phyloP scores from a whole-genome alignment of 2,329 filamentous ascomycete genomes.

The Davidsoniella virescens region DNA sequence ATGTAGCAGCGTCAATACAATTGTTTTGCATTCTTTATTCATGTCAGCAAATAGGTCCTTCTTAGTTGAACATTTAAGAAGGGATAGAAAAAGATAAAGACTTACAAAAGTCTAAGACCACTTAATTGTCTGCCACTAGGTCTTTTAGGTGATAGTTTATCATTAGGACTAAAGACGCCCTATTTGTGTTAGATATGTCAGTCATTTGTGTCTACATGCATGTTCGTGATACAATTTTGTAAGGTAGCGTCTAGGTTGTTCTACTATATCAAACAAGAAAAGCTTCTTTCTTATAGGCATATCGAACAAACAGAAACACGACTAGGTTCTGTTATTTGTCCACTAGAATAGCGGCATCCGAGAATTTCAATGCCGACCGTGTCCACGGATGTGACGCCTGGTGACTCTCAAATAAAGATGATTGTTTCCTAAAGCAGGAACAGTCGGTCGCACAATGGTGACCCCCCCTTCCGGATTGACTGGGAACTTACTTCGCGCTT shows the following conservation, averaged over 20 bases:
- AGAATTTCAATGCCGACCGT: no score
- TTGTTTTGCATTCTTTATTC: slow-evolving; percentile 41
- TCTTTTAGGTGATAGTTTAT: background rate
- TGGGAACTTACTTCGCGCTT: background rate
- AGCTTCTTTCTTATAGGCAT: background rate
- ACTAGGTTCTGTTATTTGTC: slow-evolving; percentile 27
- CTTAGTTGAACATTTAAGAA: slow-evolving; percentile 15
- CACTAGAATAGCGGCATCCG: background rate
- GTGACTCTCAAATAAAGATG: slow-evolving; percentile 20
- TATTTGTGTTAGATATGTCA: background rate
- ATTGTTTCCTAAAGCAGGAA: background rate
- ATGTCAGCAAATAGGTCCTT: slow-evolving; percentile 28
- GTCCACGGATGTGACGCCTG: no score
- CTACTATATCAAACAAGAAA: background rate
- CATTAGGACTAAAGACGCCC: background rate
- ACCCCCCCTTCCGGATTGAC: background rate
- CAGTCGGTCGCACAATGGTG: no score
- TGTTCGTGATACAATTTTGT: background rate
- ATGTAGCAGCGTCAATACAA: slow-evolving; percentile 40
- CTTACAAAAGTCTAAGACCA: background rate
- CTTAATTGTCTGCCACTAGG: slow-evolving; percentile 11
- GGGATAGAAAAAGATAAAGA: background rate
- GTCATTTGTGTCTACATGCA: background rate
- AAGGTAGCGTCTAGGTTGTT: background rate
- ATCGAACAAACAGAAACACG: background rate